These are phyloP conservation scores for Leucaena leucocephala DNA, from an alignment of 306 rosid genomes.

Conservation along the genomic window DNA sequence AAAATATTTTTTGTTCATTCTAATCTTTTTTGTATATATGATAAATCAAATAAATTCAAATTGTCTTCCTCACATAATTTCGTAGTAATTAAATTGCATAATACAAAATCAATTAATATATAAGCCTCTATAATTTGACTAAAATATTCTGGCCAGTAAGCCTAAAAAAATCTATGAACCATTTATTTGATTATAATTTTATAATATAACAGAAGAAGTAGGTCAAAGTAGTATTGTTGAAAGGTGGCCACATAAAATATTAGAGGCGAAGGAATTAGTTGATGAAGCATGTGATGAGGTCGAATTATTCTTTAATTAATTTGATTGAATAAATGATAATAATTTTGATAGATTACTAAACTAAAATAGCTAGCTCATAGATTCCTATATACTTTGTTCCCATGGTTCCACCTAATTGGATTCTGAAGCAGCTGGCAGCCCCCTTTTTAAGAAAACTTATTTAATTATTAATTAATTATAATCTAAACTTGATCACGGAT, in stretches of 20 bases:
- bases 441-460: neutral
- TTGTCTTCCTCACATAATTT: neutral
- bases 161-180: neutral
- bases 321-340: neutral
- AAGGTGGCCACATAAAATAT: neutral
- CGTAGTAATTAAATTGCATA: neutral
- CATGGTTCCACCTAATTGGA: constrained; percentile 9
- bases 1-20: neutral
- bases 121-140: neutral
- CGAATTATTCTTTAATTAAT: neutral
- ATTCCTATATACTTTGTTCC: constrained; percentile 13
- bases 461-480: neutral
- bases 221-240: neutral
- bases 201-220: neutral
- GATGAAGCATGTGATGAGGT: constrained; percentile 1
- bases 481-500: neutral
- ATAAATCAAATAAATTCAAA: neutral
- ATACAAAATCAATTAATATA: neutral
- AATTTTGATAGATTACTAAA: neutral
- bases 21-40: neutral
- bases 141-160: neutral
- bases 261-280: neutral
- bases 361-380: neutral
- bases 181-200: neutral
- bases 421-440: neutral